Evolutionary conservation across 495 filamentous ascomycete genomes (phyloP).

Genomic region (Jackrogersella multiformis): DNA sequence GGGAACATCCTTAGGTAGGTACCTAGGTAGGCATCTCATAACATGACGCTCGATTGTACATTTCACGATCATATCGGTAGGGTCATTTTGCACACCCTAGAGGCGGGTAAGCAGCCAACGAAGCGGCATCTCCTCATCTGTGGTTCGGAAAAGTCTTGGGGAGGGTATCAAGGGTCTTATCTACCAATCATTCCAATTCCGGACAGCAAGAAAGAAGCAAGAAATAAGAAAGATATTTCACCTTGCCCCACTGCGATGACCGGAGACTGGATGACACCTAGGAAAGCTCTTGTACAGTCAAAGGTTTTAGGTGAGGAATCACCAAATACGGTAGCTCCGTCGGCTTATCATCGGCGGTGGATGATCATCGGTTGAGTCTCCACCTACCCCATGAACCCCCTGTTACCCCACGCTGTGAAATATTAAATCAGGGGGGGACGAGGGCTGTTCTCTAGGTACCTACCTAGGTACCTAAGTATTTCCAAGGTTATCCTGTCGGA

Average conservation of each 20-base stretch:
- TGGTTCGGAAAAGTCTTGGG: neutral
- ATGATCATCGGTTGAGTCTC: no score
- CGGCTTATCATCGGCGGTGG: constrained; percentile 16
- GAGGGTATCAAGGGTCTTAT: constrained; percentile 19
- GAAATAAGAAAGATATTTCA: constrained; percentile 11
- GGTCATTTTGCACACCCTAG: neutral
- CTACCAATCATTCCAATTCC: constrained; percentile 34
- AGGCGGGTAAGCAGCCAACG: neutral
- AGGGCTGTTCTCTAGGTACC: no score
- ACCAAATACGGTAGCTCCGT: constrained; percentile 17
- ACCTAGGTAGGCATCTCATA: constrained; percentile 6
- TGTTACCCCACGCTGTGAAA: no score
- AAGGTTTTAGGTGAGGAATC: neutral
- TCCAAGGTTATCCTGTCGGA: no score
- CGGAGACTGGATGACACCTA: constrained; percentile 8
- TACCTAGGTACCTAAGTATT: no score
- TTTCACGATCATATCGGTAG: constrained; percentile 41
- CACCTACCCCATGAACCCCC: no score
- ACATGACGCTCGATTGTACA: constrained; percentile 27
- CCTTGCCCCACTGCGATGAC: constrained; percentile 30
- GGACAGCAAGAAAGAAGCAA: constrained; percentile 19
- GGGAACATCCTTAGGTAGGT: neutral
- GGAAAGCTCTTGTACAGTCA: no score
- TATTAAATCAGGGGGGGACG: no score
- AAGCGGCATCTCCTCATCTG: constrained; percentile 26